Evolutionary conservation across 306 rosid species (phyloP), one percentile per base, ranked within the genome.

Genomic region (Glycine latifolia): DNA sequence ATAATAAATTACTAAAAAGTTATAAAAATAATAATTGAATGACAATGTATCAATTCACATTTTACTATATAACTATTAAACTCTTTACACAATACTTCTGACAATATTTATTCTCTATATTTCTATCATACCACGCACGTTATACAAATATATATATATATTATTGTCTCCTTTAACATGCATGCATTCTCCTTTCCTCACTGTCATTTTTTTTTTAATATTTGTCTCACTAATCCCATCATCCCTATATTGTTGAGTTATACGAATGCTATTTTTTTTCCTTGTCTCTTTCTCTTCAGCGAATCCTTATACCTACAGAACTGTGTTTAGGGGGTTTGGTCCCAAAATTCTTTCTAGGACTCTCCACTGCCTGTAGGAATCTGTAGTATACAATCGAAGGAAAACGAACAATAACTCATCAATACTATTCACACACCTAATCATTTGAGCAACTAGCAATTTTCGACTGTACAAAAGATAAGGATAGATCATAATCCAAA

Each of bases 151-250:
- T 26, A 26, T 26, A 20, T 20, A 20, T 26, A 1, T 26, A 1
- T 26, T 26, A 1, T 26, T 26, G 31, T 26, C 31, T 26, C 31
- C 31, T 26, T 26, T 26, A 26, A 26, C 2, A 75, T 54, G 50
- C 49, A 81, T 73, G 10, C 54, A 43, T 43, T 44, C 8, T 52
- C 20, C 61, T 73, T 61, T 53, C 13, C 13, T 6, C 69, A n/a
- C 80, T 35, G 77, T 76, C 56, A 76, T 12, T 67, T 81, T 47
- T n/a, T 20, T 8, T 5, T 67, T 54, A 59, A 14, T 69, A 52
- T 72, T 53, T 75, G 81, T 75, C 48, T 67, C 67, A 31, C 71
- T 66, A 17, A 48, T 82, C 7, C 73, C 73, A 69, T 76, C 33
- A 69, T 69, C 65, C 10, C 35, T 55, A 2, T 14, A 52, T 48